phyloP scores from a whole-genome alignment of 495 filamentous ascomycete species.

The Penicillium egyptiacum region DNA sequence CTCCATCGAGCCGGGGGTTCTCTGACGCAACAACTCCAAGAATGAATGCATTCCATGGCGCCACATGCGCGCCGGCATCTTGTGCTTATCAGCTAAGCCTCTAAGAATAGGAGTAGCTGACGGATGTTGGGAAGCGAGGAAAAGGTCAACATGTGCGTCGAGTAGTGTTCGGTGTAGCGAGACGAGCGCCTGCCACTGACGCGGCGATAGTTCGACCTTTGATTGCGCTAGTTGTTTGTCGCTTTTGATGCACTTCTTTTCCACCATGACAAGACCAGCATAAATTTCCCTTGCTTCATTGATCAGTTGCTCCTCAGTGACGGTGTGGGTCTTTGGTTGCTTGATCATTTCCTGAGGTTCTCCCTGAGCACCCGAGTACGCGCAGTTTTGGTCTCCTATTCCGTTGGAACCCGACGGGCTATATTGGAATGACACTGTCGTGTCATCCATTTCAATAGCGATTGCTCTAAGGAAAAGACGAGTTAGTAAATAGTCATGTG shows the following conservation, averaged over 20 bases:
- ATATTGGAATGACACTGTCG: too few relatives aligned
- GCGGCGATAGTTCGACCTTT: conserved; percentile 48
- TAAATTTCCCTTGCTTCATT: conserved; percentile 72
- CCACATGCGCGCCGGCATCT: conserved; percentile 86
- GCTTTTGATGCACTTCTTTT: conserved; percentile 74
- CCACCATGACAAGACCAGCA: conserved; percentile 72
- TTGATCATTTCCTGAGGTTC: conserved; percentile 41
- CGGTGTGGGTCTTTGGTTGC: conserved; percentile 64
- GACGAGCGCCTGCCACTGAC: conserved; percentile 73
- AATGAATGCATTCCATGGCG: conserved; percentile 77
- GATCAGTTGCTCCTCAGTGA: conserved; percentile 71
- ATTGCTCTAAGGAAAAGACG: too few relatives aligned
- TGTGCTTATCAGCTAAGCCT: conserved; percentile 64
- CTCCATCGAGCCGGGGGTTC: conserved; percentile 67
- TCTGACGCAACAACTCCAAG: conserved; percentile 68
- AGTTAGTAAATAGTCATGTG: too few relatives aligned
- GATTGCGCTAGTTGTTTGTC: conserved; percentile 56
- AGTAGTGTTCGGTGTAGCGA: conserved; percentile 70
- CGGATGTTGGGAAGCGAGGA: conserved; percentile 75
- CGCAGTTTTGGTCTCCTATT: too few relatives aligned
- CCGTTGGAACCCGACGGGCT: too few relatives aligned
- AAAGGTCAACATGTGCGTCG: conserved; percentile 79
- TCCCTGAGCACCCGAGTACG: too few relatives aligned
- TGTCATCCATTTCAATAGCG: too few relatives aligned
- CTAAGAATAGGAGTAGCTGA: conserved; percentile 58